Conservation (phyloP, 768 basidiomycete genomes). For the Wakefieldia striispora region DNA sequence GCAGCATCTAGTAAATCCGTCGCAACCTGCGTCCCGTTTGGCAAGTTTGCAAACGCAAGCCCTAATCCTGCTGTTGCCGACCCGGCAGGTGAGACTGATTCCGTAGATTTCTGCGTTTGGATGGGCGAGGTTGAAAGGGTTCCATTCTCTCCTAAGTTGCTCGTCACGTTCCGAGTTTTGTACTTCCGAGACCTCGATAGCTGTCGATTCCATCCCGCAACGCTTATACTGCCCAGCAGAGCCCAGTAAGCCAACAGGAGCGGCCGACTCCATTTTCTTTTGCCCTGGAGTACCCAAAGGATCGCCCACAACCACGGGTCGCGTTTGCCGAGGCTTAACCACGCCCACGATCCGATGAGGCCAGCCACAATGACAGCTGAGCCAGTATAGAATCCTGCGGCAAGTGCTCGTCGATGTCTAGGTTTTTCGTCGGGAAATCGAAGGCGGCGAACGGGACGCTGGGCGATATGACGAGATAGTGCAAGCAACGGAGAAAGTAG, state of each 20-base stretch:
- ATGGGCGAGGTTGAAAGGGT: slow-evolving; percentile 28
- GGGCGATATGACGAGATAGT: slow-evolving; percentile 88
- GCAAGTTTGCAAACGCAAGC: slow-evolving; percentile 42
- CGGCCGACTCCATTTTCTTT: slow-evolving; percentile 74
- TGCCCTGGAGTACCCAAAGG: slow-evolving; percentile 74
- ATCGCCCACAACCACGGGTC: slow-evolving; percentile 89
- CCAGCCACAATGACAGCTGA: slow-evolving; percentile 74
- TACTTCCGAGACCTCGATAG: slow-evolving; percentile 73
- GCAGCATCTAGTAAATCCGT: slow-evolving; percentile 76
- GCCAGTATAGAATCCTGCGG: slow-evolving; percentile 80
- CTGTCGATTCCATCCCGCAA: slow-evolving; percentile 94
- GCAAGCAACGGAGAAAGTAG: slow-evolving; percentile 91
- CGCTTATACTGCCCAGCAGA: slow-evolving; percentile 72
- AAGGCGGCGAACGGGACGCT: slow-evolving; percentile 77
- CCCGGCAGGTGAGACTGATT: slow-evolving; percentile 6
- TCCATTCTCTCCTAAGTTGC: slow-evolving; percentile 35
- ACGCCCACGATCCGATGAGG: slow-evolving; percentile 89
- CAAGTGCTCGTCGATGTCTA: slow-evolving; percentile 77
- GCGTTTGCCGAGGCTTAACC: slow-evolving; percentile 76
- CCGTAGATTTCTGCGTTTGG: slow-evolving; percentile 20
- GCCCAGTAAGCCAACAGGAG: slow-evolving; percentile 86
- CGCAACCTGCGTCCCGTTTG: slow-evolving; percentile 60
- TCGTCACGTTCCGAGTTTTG: slow-evolving; percentile 43
- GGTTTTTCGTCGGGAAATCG: slow-evolving; percentile 81
- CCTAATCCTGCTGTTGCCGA: slow-evolving; percentile 30